A percentile compares a stretch with the other conserved stretches of the same genome.
Evolutionary conservation across 192 early-diverging fungal species (phyloP).

Genomic region (Nowakowskiella sp.): DNA sequence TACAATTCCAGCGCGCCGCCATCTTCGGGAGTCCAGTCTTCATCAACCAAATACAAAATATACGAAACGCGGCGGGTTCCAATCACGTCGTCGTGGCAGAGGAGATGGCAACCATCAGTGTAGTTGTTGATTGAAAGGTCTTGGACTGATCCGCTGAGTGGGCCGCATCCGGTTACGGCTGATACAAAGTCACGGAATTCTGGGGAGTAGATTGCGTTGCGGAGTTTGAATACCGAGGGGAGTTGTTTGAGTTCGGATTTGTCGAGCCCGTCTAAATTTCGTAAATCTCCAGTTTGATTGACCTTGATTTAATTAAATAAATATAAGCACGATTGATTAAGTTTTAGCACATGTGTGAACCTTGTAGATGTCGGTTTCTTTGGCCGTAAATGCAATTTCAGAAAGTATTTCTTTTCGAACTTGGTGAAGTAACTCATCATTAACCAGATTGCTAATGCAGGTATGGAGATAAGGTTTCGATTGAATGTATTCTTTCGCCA

Average conservation of each 20-base stretch:
- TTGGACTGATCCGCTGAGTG: slow-evolving; percentile 52
- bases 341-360: neutral
- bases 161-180: slow-evolving; percentile 59
- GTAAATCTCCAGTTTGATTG: slow-evolving; percentile 72
- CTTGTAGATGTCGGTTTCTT: slow-evolving; percentile 83
- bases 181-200: slow-evolving; percentile 63
- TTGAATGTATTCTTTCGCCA: slow-evolving; percentile 4
- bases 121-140: slow-evolving; percentile 74
- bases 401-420: slow-evolving; percentile 59
- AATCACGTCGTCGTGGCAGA: slow-evolving; percentile 78
- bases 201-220: slow-evolving; percentile 67
- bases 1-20: slow-evolving; percentile 75
- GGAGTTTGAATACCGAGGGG: slow-evolving; percentile 44
- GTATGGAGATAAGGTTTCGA: slow-evolving; percentile 60
- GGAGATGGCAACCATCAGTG: slow-evolving; percentile 60
- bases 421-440: slow-evolving; percentile 49
- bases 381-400: slow-evolving; percentile 61
- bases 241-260: slow-evolving; percentile 48
- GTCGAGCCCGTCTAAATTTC: slow-evolving; percentile 70
- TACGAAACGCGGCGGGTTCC: slow-evolving; percentile 65
- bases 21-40: slow-evolving; percentile 47
- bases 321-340: neutral
- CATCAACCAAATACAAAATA: slow-evolving; percentile 69
- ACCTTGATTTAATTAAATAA: slow-evolving; percentile 16
- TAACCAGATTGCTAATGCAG: slow-evolving; percentile 50